A percentile compares a stretch with the other conserved stretches of the same genome.
Conservation (phyloP, 1,284 basidiomycete species). For the Irpex rosettiformis region DNA sequence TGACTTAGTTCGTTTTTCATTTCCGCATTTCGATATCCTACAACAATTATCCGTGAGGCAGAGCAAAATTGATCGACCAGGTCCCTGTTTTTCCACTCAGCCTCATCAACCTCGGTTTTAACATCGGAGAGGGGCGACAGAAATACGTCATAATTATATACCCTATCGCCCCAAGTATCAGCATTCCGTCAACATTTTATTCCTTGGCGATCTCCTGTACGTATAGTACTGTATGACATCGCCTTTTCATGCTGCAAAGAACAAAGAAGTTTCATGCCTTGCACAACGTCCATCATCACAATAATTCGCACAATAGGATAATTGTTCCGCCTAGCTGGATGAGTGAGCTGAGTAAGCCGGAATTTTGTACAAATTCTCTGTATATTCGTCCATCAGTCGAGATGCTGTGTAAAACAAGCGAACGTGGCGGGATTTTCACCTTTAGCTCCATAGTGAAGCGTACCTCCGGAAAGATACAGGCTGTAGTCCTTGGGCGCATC, state of each 20-base stretch:
- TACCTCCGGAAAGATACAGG: conserved; percentile 30
- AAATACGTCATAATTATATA: conserved; percentile 19
- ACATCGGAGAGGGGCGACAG: conserved; percentile 21
- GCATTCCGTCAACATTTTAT: background rate
- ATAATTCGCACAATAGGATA: conserved; percentile 25
- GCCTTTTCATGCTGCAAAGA: conserved; percentile 26
- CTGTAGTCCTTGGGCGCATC: conserved; percentile 16
- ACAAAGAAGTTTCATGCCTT: conserved; percentile 27
- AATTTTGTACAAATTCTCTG: conserved; percentile 3
- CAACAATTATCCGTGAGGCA: no score
- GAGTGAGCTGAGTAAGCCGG: conserved; percentile 26
- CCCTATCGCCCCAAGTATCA: background rate
- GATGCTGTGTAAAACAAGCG: background rate
- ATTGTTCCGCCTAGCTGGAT: conserved; percentile 28
- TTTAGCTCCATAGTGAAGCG: conserved; percentile 28
- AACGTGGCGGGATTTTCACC: conserved; percentile 1
- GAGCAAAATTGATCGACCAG: no score
- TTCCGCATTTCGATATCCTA: no score
- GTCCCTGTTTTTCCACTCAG: conserved; percentile 17
- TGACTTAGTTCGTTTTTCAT: no score
- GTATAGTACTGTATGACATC: conserved; percentile 29
- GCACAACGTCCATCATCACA: conserved; percentile 29
- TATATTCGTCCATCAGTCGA: background rate
- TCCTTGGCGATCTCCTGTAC: background rate
- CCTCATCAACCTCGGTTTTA: conserved; percentile 16